Conservation (phyloP, 2,329 filamentous ascomycete species). For the Coniella lustricola region DNA sequence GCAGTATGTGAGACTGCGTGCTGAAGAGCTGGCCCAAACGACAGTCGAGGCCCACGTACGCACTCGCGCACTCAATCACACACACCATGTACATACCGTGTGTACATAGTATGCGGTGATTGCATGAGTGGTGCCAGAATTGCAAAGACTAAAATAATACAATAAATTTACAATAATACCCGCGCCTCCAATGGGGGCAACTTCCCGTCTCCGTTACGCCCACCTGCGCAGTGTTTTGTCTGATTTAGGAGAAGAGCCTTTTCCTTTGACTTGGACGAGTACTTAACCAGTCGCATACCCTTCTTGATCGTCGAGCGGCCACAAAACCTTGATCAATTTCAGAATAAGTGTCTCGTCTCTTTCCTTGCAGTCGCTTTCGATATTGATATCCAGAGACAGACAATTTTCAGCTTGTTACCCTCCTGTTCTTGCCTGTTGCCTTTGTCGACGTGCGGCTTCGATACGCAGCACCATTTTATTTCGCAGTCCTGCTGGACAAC, state of each 20-base stretch:
- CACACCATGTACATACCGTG: neutral
- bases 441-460: too few species aligned
- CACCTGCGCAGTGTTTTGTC: too few species aligned
- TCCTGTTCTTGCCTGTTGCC: too few species aligned
- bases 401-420: neutral
- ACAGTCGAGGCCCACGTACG: too few species aligned
- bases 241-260: neutral
- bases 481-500: too few species aligned
- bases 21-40: too few species aligned
- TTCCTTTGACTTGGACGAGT: conserved; percentile 10
- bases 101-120: neutral
- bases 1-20: too few species aligned
- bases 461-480: too few species aligned
- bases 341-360: neutral
- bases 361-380: neutral
- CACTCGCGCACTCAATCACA: neutral
- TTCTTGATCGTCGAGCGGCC: neutral
- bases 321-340: neutral
- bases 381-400: neutral
- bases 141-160: neutral
- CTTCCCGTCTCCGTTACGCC: neutral
- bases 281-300: conserved; percentile 13
- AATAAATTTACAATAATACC: too few species aligned
- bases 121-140: conserved; percentile 8
- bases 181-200: neutral